A percentile compares a stretch with the other conserved stretches of the same genome.
phyloP scores from a whole-genome alignment of 2,329 filamentous ascomycete genomes.

The Colletotrichum sp. region DNA sequence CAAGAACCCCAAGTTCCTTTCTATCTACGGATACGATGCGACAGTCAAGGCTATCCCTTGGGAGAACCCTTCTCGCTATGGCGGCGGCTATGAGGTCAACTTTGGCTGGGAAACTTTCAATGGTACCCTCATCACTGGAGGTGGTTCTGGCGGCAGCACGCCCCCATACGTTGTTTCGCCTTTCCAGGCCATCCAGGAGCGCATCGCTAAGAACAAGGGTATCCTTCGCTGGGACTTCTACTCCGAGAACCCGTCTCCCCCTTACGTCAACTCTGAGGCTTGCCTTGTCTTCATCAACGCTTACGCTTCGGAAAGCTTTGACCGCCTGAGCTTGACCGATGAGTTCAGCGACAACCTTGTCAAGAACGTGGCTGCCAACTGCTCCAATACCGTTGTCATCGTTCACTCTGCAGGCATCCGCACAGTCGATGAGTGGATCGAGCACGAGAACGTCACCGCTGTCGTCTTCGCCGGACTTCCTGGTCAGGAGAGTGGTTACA shows the following conservation, averaged over 20 bases:
- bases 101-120: constrained; percentile 44
- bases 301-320: constrained; percentile 75
- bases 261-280: constrained; percentile 60
- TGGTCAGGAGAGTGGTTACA: constrained; percentile 65
- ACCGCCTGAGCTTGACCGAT: constrained; percentile 67
- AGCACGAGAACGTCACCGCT: constrained; percentile 68
- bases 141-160: constrained; percentile 30
- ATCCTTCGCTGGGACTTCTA: constrained; percentile 63
- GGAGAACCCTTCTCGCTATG: constrained; percentile 27
- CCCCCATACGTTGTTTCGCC: constrained; percentile 36
- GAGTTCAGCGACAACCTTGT: constrained; percentile 67
- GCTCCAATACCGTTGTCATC: constrained; percentile 68
- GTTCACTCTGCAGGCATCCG: constrained; percentile 66
- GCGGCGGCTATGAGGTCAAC: constrained; percentile 45
- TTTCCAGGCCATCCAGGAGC: constrained; percentile 58
- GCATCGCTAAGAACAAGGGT: constrained; percentile 53
- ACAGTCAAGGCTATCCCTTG: constrained; percentile 34
- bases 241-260: constrained; percentile 43
- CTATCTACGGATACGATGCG: constrained; percentile 71
- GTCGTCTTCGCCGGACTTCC: constrained; percentile 69
- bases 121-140: constrained; percentile 45
- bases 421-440: constrained; percentile 64
- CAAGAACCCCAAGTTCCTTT: constrained; percentile 53
- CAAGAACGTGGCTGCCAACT: constrained; percentile 60
- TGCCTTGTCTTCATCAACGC: constrained; percentile 73